Percentiles rank a stretch among this genome's conserved stretches.
Evolutionary conservation across 805 yeast species (phyloP).

Genomic region (Starmera pachycereana): DNA sequence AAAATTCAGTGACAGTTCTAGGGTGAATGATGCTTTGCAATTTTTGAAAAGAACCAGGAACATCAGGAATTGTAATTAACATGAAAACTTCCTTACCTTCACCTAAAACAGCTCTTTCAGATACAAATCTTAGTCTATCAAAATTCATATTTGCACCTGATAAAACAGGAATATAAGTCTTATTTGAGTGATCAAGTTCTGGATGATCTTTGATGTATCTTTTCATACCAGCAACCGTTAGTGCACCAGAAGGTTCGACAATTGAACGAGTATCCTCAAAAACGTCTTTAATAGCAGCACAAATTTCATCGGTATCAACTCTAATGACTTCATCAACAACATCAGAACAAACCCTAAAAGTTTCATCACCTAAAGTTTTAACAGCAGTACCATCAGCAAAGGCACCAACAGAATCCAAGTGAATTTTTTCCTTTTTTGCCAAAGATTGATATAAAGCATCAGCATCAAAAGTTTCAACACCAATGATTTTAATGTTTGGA

Average conservation of each 20-base stretch:
- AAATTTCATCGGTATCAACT: slow-evolving; percentile 86
- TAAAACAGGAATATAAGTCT: slow-evolving; percentile 73
- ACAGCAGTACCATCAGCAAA: slow-evolving; percentile 99
- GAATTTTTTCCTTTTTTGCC: slow-evolving; percentile 39
- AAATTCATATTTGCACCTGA: slow-evolving; percentile 99
- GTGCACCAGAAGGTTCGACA: slow-evolving; percentile 96
- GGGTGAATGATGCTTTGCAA: slow-evolving; percentile 76
- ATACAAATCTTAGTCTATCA: slow-evolving; percentile 88
- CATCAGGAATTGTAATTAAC: slow-evolving; percentile 84
- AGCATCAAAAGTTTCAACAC: slow-evolving; percentile 94
- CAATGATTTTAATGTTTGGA: slow-evolving; percentile 93
- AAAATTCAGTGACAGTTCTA: slow-evolving; percentile 86
- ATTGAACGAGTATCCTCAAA: slow-evolving; percentile 92
- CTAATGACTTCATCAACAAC: slow-evolving; percentile 82
- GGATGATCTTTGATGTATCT: slow-evolving; percentile 63
- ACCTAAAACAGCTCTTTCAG: slow-evolving; percentile 97
- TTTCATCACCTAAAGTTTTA: slow-evolving; percentile 78
- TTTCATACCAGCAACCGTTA: slow-evolving; percentile 91
- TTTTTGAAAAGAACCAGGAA: slow-evolving; percentile 79
- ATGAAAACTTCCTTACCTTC: slow-evolving; percentile 95
- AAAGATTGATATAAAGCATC: slow-evolving; percentile 80
- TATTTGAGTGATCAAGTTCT: slow-evolving; percentile 56
- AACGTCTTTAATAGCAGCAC: slow-evolving; percentile 94
- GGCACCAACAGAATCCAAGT: slow-evolving; percentile 71
- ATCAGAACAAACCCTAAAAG: slow-evolving; percentile 69